phyloP scores from a whole-genome alignment of 331 rosid species.

The Rosa hybrid region DNA sequence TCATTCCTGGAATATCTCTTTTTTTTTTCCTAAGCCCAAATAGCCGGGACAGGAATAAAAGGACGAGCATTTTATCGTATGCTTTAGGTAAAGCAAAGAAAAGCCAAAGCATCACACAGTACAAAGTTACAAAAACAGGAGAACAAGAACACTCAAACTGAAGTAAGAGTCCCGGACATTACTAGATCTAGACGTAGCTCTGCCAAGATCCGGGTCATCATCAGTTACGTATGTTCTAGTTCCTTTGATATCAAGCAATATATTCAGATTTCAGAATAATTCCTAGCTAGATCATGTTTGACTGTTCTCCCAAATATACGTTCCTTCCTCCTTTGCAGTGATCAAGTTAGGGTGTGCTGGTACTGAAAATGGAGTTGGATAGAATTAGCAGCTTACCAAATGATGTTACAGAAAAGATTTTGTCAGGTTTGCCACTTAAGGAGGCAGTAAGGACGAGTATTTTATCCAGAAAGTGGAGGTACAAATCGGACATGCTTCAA shows the following conservation, averaged over 20 bases:
- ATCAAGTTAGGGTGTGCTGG: not conserved
- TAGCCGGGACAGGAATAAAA: too few species aligned
- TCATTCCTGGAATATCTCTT: too few species aligned
- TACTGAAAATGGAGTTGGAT: constrained; percentile 21
- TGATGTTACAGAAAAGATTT: constrained; percentile 29
- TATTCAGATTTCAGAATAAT: too few species aligned
- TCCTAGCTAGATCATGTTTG: not conserved
- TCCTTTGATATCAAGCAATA: not conserved
- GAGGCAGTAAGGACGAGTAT: constrained; percentile 59
- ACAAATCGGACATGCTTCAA: constrained; percentile 43
- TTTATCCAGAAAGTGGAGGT: constrained; percentile 57
- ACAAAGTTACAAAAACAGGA: too few species aligned
- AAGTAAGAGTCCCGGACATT: not conserved
- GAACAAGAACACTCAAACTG: not conserved
- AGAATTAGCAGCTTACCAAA: constrained; percentile 47
- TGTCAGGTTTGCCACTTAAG: constrained; percentile 33
- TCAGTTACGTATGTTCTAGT: not conserved
- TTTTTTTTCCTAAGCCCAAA: too few species aligned
- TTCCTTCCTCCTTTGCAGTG: not conserved
- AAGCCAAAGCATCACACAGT: too few species aligned
- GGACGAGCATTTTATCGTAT: too few species aligned
- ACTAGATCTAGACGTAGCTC: not conserved
- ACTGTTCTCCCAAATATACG: too few species aligned
- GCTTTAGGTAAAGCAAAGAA: too few species aligned
- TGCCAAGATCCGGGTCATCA: not conserved